Percentiles rank a stretch among this genome's conserved stretches.
Conservation (phyloP, 2,329 filamentous ascomycete genomes). For the Fusarium camptoceras region DNA sequence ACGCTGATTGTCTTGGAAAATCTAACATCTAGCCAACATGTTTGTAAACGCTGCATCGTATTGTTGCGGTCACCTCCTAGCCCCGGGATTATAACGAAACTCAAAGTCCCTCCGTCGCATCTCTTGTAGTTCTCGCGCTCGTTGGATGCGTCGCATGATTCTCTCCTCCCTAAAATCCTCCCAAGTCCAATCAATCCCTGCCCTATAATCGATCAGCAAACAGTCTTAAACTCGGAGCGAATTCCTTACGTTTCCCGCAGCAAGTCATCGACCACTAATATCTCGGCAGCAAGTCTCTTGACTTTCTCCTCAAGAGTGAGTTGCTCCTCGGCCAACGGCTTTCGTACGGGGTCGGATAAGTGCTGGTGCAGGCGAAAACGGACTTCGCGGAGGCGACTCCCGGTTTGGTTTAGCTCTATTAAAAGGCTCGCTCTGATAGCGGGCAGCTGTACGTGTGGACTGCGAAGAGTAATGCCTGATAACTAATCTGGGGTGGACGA, state of each 20-base stretch:
- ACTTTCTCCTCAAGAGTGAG: background rate
- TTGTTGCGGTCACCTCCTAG: too few species aligned
- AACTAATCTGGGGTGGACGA: too few species aligned
- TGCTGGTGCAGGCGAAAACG: too few species aligned
- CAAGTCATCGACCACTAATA: background rate
- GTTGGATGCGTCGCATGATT: background rate
- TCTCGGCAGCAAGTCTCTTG: rapidly evolving
- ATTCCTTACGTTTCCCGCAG: background rate
- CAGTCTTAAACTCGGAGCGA: rapidly evolving
- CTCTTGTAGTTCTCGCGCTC: too few species aligned
- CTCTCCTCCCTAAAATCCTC: too few species aligned
- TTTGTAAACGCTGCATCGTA: background rate
- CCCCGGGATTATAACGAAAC: too few species aligned
- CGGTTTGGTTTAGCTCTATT: too few species aligned
- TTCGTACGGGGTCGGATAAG: background rate
- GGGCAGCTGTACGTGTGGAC: too few species aligned
- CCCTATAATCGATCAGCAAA: too few species aligned
- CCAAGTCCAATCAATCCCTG: too few species aligned
- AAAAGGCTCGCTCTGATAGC: too few species aligned
- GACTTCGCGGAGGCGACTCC: background rate
- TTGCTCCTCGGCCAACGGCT: rapidly evolving
- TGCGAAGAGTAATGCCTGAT: too few species aligned
- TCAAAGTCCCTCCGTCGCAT: background rate
- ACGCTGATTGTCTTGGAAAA: background rate
- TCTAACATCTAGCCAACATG: background rate